Evolutionary conservation across 1,284 basidiomycete species (phyloP), one percentile per base, ranked within the genome.

Genomic region (Leccinum pachyderme): DNA sequence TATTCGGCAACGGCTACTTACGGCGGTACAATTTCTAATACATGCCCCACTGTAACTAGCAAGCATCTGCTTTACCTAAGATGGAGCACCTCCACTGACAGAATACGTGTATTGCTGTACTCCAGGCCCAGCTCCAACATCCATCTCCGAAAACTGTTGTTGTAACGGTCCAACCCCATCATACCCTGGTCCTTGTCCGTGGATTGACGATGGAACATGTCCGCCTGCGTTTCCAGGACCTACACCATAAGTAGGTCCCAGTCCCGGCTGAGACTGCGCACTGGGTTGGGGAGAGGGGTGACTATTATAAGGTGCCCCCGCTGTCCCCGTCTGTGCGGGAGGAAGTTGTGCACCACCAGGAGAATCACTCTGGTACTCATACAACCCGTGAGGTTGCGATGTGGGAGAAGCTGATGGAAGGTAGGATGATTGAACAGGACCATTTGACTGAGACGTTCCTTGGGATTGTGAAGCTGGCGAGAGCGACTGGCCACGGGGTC

Each of bases 121-220:
- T 32, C 44, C 65, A 22, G 57, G 8, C 28, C 62, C 66, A 44
- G 66, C 44, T 7, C 54, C 64, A 29, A 71, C 59, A 31, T 24
- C 57, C 68, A 69, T 72, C 37, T 66, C 69, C 50, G 70, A 70
- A 46, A 72, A 69, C 5, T 72, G 69, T 33, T 70, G 61, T 46
- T 69, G 66, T 43, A 72, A 35, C 8, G 39, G 32, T 39, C 59
- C 64, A 25, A 66, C 56, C 31, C 55, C 57, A 22, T 69, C 63
- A 37, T 65, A 65, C 11, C 58, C 64, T 37, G 56, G 6, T 35
- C 43, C 55, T 32, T 58, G 64, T 32, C 59, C 65, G 43, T 59
- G 66, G 9, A 37, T 53, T 25, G 61, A 32, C 7, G 67, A 57
- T 9, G 56, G 15, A 47, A 11, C 50, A 33, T 71, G 67, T 28